Evolutionary conservation across 2,329 filamentous ascomycete species (phyloP).

Genomic region (Pyrenophora teres): DNA sequence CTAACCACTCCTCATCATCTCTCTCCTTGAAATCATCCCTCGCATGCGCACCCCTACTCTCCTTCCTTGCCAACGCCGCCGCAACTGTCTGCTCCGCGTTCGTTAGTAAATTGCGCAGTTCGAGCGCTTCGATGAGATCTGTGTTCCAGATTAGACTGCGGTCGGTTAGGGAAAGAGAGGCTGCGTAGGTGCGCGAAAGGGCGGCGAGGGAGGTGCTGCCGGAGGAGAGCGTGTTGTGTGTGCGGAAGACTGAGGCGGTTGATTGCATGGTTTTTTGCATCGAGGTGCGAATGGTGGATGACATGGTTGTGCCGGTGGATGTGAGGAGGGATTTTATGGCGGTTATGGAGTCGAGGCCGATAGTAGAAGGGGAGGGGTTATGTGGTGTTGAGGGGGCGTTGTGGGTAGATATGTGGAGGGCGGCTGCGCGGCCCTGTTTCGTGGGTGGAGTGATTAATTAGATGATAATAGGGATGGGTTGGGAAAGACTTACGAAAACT

Average conservation of each 20-base stretch:
- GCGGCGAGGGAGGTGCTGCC: conserved; percentile 43
- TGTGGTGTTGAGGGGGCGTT: conserved; percentile 47
- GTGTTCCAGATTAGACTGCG: conserved; percentile 56
- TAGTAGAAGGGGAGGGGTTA: conserved; percentile 37
- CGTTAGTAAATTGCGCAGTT: conserved; percentile 54
- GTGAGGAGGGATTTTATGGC: conserved; percentile 45
- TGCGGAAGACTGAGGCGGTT: conserved; percentile 55
- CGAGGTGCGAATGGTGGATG: conserved; percentile 45
- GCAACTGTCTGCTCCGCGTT: conserved; percentile 55
- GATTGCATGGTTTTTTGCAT: conserved; percentile 56
- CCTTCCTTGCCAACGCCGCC: conserved; percentile 50
- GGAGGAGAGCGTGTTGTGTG: conserved; percentile 41
- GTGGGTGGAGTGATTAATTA: not conserved
- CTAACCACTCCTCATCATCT: conserved; percentile 52
- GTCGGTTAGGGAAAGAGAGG: conserved; percentile 48
- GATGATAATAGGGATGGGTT: not conserved
- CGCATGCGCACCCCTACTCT: conserved; percentile 55
- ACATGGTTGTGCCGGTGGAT: conserved; percentile 46
- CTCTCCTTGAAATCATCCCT: conserved; percentile 54
- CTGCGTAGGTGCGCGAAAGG: conserved; percentile 46
- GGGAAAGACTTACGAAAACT: conserved; percentile 48
- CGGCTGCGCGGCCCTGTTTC: conserved; percentile 51
- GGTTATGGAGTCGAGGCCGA: conserved; percentile 44
- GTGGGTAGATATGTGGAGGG: conserved; percentile 49
- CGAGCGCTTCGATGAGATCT: conserved; percentile 55